phyloP scores from a whole-genome alignment of 2,329 filamentous ascomycete genomes.

The Cladosporium sp. region DNA sequence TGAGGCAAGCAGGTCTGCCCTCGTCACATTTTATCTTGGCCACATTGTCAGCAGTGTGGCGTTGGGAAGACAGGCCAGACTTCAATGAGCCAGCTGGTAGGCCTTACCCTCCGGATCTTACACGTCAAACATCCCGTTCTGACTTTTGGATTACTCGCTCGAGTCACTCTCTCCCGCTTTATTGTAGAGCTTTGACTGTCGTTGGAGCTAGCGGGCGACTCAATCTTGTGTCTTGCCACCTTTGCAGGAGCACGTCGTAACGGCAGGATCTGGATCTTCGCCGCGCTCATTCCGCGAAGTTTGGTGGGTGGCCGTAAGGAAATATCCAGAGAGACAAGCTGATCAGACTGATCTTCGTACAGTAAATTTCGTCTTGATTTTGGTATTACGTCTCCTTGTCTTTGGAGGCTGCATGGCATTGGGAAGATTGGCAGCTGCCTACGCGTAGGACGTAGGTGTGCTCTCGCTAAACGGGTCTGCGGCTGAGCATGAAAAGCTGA shows the following conservation, averaged over 20 bases:
- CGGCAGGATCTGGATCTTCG: conserved; percentile 14
- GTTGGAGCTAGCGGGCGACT: neutral
- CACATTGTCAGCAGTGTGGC: neutral
- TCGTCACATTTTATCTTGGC: conserved; percentile 38
- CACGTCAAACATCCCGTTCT: conserved; percentile 17
- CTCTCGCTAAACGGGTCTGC: neutral
- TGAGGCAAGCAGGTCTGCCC: conserved; percentile 34
- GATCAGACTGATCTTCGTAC: no score
- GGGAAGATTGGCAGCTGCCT: neutral
- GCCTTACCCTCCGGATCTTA: conserved; percentile 33
- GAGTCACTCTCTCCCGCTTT: neutral
- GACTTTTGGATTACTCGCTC: conserved; percentile 12
- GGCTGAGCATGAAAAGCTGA: neutral
- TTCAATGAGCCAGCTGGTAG: neutral
- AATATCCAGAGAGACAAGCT: no score
- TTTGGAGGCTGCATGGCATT: neutral
- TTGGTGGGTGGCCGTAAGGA: neutral
- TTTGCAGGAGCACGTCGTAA: neutral
- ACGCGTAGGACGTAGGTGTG: neutral
- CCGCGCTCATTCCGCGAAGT: neutral
- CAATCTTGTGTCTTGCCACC: neutral
- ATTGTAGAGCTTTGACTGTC: neutral
- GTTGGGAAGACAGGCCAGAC: neutral
- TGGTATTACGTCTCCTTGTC: neutral
- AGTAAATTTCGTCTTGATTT: no score